Conservation (phyloP, 805 yeast genomes). For the Jamesozyma spencerorum region DNA sequence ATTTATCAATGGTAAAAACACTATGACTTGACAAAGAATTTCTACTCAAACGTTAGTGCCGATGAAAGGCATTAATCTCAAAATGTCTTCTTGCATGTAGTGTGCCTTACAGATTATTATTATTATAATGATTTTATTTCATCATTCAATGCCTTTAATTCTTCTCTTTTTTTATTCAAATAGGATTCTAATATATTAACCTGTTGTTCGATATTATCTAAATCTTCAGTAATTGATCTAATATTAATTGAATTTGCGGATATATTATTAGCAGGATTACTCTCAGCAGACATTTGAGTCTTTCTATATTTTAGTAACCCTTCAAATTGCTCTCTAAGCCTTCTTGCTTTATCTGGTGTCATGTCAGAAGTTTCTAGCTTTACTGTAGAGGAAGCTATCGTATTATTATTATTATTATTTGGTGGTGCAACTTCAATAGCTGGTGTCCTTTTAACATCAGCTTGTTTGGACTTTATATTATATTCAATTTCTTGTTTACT, state of each 20-base stretch:
- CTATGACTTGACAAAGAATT: too few species aligned
- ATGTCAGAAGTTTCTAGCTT: background rate
- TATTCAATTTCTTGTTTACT: slow-evolving; percentile 76
- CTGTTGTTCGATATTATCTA: slow-evolving; percentile 68
- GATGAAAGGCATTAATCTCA: too few species aligned
- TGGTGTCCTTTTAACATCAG: slow-evolving; percentile 29
- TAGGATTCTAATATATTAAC: slow-evolving; percentile 64
- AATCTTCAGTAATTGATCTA: slow-evolving; percentile 48
- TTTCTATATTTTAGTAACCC: slow-evolving; percentile 74
- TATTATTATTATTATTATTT: background rate
- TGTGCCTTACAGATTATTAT: too few species aligned
- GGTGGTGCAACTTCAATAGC: slow-evolving; percentile 7
- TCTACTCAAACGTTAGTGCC: too few species aligned
- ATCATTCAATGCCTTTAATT: slow-evolving; percentile 41
- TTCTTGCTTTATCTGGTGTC: slow-evolving; percentile 8
- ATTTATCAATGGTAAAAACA: too few species aligned
- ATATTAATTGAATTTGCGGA: slow-evolving; percentile 27
- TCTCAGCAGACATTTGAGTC: slow-evolving; percentile 34
- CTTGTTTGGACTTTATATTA: slow-evolving; percentile 49
- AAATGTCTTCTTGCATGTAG: too few species aligned
- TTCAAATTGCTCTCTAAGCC: slow-evolving; percentile 59
- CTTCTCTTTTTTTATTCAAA: slow-evolving; percentile 49
- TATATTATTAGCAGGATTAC: slow-evolving; percentile 29
- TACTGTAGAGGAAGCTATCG: slow-evolving; percentile 5
- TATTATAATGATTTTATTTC: slow-evolving; percentile 28